Base-by-base conservation (phyloP, 306 rosid species). In the Medicago ruthenica region DNA sequence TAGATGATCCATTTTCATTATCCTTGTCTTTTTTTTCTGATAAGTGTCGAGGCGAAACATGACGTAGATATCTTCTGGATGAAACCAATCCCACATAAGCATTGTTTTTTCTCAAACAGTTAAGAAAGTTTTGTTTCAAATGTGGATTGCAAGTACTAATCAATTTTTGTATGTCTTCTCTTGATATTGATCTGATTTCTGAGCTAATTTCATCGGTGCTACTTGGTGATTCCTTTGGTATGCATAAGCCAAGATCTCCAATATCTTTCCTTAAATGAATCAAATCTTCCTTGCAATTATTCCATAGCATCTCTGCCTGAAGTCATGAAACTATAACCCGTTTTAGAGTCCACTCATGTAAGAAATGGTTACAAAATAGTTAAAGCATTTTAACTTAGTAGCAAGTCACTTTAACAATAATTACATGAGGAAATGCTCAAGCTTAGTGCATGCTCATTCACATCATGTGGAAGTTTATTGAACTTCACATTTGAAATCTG, bases 301-400 rank as follows among this genome's bases (percentile, higher is more conserved):
- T 75, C 92, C 86, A 84, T 68, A 95, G 73, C 17, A 84, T 71
- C 79, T 89, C 89, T 18, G 87, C 97, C 99, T 95, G 91, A 85
- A 79, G 73, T n/a, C 78, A 71, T 41, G 71, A 57, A 82, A 77
- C 75, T 71, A 75, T 70, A 84, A 42, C 83, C 71, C 79, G 74
- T 63, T 85, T 73, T 51, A 80, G 73, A 75, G 71, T 74, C 79
- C 77, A 42, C 68, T 16, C 68, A 10, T 65, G 0, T 44, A 64
- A 47, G 18, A 34, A 36, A 78, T 54, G 31, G 24, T 24, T 47
- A 27, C 20, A 47, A 47, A 60, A 60, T 75, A 68, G 37, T 67
- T 55, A 69, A 68, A 80, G 61, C 36, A 70, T 57, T 60, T 31
- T 14, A 42, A 53, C 37, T 40, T 48, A 24, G 68, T 57, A 21